Evolutionary conservation across 164 flowering plant species (phyloP).

Genomic region (Dillenia suffruticosa): DNA sequence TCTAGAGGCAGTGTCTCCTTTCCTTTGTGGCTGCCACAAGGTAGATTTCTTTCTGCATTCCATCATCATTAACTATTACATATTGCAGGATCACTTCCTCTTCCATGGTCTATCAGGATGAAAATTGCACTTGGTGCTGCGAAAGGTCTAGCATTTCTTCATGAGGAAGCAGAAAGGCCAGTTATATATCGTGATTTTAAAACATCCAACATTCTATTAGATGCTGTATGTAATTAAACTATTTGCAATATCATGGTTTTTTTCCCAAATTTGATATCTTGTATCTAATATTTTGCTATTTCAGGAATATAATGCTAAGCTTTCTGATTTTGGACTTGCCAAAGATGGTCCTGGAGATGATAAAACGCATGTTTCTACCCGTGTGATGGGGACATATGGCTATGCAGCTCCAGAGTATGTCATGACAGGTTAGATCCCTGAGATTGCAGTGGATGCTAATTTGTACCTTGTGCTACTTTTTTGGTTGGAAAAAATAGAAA

Average conservation of each 20-base stretch:
- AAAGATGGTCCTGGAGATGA: constrained; percentile 90
- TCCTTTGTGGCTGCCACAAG: too few relatives aligned
- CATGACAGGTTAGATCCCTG: constrained; percentile 56
- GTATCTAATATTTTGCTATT: constrained; percentile 12
- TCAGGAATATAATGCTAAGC: constrained; percentile 80
- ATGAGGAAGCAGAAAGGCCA: too few relatives aligned
- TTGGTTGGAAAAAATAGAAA: too few relatives aligned
- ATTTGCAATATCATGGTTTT: not conserved
- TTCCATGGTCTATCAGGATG: too few relatives aligned
- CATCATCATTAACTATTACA: too few relatives aligned
- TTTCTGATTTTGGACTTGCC: constrained; percentile 82
- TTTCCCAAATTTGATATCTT: constrained; percentile 1
- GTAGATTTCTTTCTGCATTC: too few relatives aligned
- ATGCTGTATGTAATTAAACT: constrained; percentile 29
- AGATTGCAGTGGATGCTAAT: not conserved
- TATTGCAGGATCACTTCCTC: too few relatives aligned
- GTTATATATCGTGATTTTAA: constrained; percentile 37
- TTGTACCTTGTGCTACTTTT: too few relatives aligned
- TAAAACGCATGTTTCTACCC: constrained; percentile 80
- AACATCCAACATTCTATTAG: constrained; percentile 44
- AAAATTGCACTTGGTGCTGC: too few relatives aligned
- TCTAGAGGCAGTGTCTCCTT: too few relatives aligned
- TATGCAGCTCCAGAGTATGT: constrained; percentile 88
- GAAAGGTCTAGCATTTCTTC: too few relatives aligned
- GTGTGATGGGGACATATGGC: constrained; percentile 88